Conservation (phyloP, 1,139 yeast genomes). For the Candida sp. region DNA sequence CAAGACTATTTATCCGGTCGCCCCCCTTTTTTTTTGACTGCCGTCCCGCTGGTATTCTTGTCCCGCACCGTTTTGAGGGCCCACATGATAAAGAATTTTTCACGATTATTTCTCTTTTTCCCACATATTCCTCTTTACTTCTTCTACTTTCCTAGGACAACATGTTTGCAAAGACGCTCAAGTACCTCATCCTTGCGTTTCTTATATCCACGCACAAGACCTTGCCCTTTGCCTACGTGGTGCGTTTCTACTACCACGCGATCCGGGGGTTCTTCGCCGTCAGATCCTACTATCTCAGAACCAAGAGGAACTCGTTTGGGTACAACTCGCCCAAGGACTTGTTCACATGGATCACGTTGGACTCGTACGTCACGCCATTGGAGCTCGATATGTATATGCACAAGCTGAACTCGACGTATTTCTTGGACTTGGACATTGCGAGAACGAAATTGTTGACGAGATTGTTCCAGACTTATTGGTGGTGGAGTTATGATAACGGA, state of each 20-base stretch:
- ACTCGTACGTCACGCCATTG: constrained; percentile 70
- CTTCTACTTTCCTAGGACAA: neutral
- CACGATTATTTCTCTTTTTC: neutral
- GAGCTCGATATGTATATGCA: constrained; percentile 90
- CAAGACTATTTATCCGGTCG: no score
- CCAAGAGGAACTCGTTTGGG: constrained; percentile 39
- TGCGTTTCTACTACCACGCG: constrained; percentile 61
- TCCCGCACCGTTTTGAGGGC: no score
- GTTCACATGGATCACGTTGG: constrained; percentile 49
- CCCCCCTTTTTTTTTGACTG: no score
- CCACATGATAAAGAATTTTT: no score
- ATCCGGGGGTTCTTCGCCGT: constrained; percentile 44
- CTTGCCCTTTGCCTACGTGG: constrained; percentile 69
- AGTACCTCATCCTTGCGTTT: constrained; percentile 13
- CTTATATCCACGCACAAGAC: constrained; percentile 52
- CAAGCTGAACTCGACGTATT: constrained; percentile 87
- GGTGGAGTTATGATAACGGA: constrained; percentile 44
- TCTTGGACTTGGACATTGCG: constrained; percentile 81
- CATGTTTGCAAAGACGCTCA: constrained; percentile 12
- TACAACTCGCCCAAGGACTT: constrained; percentile 29
- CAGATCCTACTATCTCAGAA: constrained; percentile 23
- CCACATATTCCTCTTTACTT: neutral
- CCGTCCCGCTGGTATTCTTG: no score
- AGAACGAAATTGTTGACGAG: constrained; percentile 66
- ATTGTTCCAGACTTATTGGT: constrained; percentile 56